Conservation (phyloP, 148 eudicot genomes). For the Selenicereus undatus region DNA sequence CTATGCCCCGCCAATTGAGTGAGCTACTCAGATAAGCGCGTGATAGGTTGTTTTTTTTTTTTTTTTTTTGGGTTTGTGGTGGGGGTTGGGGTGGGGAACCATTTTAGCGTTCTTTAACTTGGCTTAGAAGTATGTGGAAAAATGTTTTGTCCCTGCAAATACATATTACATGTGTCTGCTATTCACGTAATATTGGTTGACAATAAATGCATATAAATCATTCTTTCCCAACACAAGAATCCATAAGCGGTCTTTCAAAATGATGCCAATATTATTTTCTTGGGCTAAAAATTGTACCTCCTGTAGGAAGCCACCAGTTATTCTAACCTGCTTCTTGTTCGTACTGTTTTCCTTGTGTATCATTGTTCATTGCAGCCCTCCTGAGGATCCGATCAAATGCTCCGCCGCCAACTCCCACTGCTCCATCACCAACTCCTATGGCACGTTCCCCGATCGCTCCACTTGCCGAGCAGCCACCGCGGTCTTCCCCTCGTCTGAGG, state of each 20-base stretch:
- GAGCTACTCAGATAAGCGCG: neutral
- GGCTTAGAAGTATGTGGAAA: neutral
- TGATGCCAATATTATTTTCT: neutral
- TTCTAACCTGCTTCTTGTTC: neutral
- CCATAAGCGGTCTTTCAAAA: neutral
- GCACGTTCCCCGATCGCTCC: conserved; percentile 57
- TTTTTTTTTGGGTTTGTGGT: no score
- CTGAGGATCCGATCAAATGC: conserved; percentile 62
- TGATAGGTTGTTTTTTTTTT: neutral
- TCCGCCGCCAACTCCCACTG: conserved; percentile 25
- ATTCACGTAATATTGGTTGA: neutral
- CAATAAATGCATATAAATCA: no score
- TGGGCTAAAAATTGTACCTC: neutral
- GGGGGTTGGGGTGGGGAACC: neutral
- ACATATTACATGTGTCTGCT: neutral
- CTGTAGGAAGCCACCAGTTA: neutral
- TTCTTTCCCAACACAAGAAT: neutral
- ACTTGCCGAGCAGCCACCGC: conserved; percentile 48
- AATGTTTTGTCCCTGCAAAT: neutral
- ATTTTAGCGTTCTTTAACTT: neutral
- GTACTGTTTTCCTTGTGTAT: conserved; percentile 1
- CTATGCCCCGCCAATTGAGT: no score
- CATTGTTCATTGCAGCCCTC: conserved; percentile 36
- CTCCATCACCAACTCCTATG: conserved; percentile 67
- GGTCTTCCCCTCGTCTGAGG: conserved; percentile 49